Base-by-base conservation (phyloP, 257 asterid species). In the Cordia subcordata region DNA sequence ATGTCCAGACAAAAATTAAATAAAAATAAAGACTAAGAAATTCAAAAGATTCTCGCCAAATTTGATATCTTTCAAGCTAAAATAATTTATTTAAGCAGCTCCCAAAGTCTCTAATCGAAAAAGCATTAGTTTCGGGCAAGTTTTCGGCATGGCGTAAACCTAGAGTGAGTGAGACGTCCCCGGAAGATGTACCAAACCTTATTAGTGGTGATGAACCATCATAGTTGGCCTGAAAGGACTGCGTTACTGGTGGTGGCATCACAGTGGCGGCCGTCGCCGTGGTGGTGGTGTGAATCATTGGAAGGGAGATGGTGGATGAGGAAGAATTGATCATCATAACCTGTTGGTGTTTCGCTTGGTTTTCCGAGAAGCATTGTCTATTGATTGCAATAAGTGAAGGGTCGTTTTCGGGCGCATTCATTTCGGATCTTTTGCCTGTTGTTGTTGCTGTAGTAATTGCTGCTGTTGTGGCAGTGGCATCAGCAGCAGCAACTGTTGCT, bases 81-180 rank as follows among this genome's bases (percentile, higher is more conserved):
- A 13, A 53, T 10, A 49, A 33, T 10, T 32, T 40, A 15, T 19
- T 45, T 53, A 23, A 73, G 32, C 63, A 63, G 16, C 75, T 57
- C 37, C 85, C 88, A 59, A 82, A 79, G 61, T 80, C 85, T 51
- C 88, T 80, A 64, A 81, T 81, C n/a, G 88, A 76, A 81, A 87
- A 90, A 11, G 68, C 77, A 53, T 69, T 81, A 58, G 85, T 89
- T 69, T 86, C 96, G 65, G 94, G 95, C 71, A 86, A 11, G 68
- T 93, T 89, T 16, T 96, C 99, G 58, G 90, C 89, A 67, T 93
- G 99, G 35, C 90, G 96, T 44, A 93, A 80, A 79, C 99, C 99
- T 69, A 93, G 67, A 3, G 99, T 88, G n/a, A 93, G 95, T 14
- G 99, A 93, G 17, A 93, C 95, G 40, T 93, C 99, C 12, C 99